Conservation (phyloP, 805 yeast species). For the Teunomyces pallodes region DNA sequence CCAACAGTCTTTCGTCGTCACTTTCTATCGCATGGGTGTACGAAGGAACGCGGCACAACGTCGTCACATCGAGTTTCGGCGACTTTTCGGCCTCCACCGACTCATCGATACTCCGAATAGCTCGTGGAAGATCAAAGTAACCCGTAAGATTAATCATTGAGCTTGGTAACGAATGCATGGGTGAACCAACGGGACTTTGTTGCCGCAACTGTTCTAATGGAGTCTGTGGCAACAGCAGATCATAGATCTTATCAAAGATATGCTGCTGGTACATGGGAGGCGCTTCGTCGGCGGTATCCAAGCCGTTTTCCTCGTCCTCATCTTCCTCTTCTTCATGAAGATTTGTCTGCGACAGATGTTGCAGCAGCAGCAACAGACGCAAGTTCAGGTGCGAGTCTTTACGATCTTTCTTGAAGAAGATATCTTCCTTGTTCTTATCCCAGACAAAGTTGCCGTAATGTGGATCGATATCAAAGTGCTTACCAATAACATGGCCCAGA, state of each 20-base stretch:
- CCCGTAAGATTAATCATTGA: constrained; percentile 19
- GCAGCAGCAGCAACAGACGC: not conserved
- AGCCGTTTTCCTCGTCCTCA: constrained; percentile 19
- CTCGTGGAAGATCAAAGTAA: constrained; percentile 32
- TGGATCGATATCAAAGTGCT: constrained; percentile 30
- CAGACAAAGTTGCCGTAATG: constrained; percentile 22
- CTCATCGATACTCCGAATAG: constrained; percentile 1
- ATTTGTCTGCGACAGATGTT: constrained; percentile 1
- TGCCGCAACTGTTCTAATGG: constrained; percentile 36
- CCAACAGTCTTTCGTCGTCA: constrained; percentile 22
- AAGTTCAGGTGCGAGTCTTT: constrained; percentile 2
- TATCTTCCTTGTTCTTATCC: constrained; percentile 23
- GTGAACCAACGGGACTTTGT: constrained; percentile 11
- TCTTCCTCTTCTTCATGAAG: constrained; percentile 8
- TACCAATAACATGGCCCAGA: constrained; percentile 34
- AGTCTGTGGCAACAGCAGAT: constrained; percentile 30
- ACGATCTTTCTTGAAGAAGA: constrained; percentile 27
- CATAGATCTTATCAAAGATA: constrained; percentile 36
- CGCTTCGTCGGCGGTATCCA: constrained; percentile 30
- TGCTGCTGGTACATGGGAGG: constrained; percentile 46
- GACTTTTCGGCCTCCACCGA: not conserved
- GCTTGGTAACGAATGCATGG: constrained; percentile 10
- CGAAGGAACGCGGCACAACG: constrained; percentile 35
- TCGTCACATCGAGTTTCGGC: constrained; percentile 18
- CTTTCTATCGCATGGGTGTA: constrained; percentile 40